Base-by-base conservation (phyloP, 1,284 basidiomycete genomes). In the Tilletiaria anomala region DNA sequence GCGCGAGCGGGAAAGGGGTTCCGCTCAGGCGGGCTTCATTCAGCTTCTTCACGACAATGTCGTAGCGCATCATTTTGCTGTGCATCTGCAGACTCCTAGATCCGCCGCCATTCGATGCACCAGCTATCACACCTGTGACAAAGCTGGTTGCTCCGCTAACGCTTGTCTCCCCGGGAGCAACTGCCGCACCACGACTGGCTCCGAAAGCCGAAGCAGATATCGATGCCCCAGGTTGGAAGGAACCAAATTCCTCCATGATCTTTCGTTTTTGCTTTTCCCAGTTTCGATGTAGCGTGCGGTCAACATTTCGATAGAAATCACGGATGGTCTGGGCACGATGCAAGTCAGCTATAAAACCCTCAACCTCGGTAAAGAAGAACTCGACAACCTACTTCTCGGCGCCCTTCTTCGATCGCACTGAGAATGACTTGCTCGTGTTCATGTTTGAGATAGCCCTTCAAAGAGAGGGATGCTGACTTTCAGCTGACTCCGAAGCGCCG, bases 361-460 rank as follows among this genome's bases (percentile, higher is more conserved):
- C n/a, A n/a, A n/a, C n/a, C n/a, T n/a, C n/a, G n/a, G n/a, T n/a
- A n/a, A 29, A 8, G 26, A n/a, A 29, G 15, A 29, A 35, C 8
- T 5, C 12, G 8, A 11, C 5, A 26, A 32, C 14, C 15, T 26
- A 19, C 23, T 45, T 85, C 79, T 47, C 79, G 76, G 36, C 86
- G 73, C 4, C 82, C 82, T 61, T 91, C 83, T 65, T 93, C 87
- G 45, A 94, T 89, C 2, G 85, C 84, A 3, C 83, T 83, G 48
- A 93, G 84, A 44, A 94, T 77, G 50, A 84, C 85, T 67, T 91
- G 87, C 68, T 94, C 87, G 60, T 91, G 86, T 5, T 83, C 82
- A 68, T 88, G 83, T 16, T 83, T 80, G 22, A 91, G 75, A 66
- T 83, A 89, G 23, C 83, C 83, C 24, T 61, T 39, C 10, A n/a